phyloP scores from a whole-genome alignment of 1,284 basidiomycete species.

The Ustilago esculenta region DNA sequence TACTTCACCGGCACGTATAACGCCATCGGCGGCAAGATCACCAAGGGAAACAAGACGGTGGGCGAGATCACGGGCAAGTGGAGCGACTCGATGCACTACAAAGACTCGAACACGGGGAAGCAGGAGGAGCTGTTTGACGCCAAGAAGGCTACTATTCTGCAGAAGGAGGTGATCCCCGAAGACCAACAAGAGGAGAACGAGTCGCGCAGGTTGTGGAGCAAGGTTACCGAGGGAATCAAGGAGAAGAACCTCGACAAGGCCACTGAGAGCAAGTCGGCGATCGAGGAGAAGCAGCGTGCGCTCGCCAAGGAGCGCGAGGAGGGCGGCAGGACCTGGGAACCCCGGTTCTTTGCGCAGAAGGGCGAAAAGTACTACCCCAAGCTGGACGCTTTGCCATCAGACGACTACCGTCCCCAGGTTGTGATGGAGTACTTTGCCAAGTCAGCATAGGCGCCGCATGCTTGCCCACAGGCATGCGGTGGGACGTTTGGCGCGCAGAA shows the following conservation, averaged over 20 bases:
- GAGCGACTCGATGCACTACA: slow-evolving; percentile 90
- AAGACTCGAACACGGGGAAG: slow-evolving; percentile 72
- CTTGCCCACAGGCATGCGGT: too few species aligned
- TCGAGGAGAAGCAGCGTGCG: slow-evolving; percentile 93
- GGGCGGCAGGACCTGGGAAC: slow-evolving; percentile 74
- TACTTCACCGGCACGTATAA: slow-evolving; percentile 99
- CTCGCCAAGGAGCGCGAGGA: slow-evolving; percentile 81
- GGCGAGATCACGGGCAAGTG: slow-evolving; percentile 92
- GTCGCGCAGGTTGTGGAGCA: slow-evolving; percentile 80
- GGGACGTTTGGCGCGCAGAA: too few species aligned
- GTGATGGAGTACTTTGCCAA: slow-evolving; percentile 53
- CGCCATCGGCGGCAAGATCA: slow-evolving; percentile 82
- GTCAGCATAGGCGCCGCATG: slow-evolving; percentile 1
- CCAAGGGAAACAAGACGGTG: slow-evolving; percentile 75
- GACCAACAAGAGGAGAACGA: slow-evolving; percentile 90
- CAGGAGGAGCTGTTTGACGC: slow-evolving; percentile 87
- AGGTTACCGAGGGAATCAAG: slow-evolving; percentile 86
- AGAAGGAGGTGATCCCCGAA: slow-evolving; percentile 85
- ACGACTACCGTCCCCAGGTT: slow-evolving; percentile 40
- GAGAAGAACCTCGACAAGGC: slow-evolving; percentile 92
- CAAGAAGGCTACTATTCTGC: slow-evolving; percentile 75
- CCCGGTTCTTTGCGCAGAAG: slow-evolving; percentile 81
- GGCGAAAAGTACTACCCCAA: slow-evolving; percentile 68
- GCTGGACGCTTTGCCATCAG: slow-evolving; percentile 49
- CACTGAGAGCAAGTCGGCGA: slow-evolving; percentile 85